Evolutionary conservation across 2,329 filamentous ascomycete genomes (phyloP).

Genomic region (Diaporthe ampelina): DNA sequence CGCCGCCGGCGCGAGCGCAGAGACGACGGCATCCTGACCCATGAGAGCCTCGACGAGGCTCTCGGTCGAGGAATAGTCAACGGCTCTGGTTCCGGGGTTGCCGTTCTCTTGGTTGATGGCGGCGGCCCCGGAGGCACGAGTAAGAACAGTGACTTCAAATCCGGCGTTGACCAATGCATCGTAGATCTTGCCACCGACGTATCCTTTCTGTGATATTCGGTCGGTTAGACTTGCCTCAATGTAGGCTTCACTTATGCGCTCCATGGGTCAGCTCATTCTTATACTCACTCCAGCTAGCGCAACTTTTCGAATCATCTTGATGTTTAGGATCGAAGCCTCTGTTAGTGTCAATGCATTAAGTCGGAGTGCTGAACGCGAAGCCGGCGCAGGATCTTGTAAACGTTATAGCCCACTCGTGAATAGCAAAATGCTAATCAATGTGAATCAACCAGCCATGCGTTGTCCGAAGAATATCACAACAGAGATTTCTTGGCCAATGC

Average conservation of each 20-base stretch:
- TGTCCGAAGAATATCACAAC: not conserved
- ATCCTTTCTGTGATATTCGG: not conserved
- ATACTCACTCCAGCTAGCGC: not conserved
- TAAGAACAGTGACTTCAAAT: conserved; percentile 18
- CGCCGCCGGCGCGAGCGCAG: conserved; percentile 9
- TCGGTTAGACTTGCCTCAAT: not conserved
- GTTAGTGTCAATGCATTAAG: not conserved
- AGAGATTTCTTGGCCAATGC: not conserved
- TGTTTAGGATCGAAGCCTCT: not conserved
- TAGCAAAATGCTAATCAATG: not conserved
- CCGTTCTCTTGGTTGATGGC: not conserved
- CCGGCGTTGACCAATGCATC: conserved; percentile 17
- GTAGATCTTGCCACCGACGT: conserved; percentile 13
- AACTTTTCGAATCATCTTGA: conserved; percentile 12
- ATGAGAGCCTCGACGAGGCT: conserved; percentile 2
- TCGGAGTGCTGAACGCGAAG: not conserved
- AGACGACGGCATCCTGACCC: conserved; percentile 16
- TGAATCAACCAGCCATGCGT: not conserved
- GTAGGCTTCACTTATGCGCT: not conserved
- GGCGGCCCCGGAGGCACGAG: not conserved
- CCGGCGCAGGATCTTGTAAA: not conserved
- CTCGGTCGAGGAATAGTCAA: conserved; percentile 10
- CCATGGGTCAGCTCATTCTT: not conserved
- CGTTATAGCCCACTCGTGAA: not conserved
- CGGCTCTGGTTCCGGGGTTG: not conserved